These are phyloP conservation scores for Sporothrix brunneoviolacea DNA, from an alignment of 2,329 filamentous ascomycete species.

Conservation along the genomic window DNA sequence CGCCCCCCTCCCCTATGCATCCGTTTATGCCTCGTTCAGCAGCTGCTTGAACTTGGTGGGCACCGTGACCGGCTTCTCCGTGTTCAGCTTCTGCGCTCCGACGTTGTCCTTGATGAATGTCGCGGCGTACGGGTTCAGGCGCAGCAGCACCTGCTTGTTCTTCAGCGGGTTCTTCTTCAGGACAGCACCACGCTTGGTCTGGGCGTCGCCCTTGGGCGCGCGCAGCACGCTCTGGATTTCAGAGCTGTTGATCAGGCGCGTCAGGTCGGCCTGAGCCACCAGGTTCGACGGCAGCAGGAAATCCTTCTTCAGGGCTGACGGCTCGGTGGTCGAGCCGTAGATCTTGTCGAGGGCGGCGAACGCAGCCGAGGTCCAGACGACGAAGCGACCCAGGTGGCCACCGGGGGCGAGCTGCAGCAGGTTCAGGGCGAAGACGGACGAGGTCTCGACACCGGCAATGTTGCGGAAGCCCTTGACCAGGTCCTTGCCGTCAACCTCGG, in stretches of 20 bases:
- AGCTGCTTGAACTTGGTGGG: slow-evolving; percentile 23
- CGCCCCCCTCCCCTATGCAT: background rate
- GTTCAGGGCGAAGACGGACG: slow-evolving; percentile 88
- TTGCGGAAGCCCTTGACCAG: slow-evolving; percentile 95
- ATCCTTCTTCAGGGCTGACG: slow-evolving; percentile 95
- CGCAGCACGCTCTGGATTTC: slow-evolving; percentile 96
- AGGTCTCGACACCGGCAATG: slow-evolving; percentile 96
- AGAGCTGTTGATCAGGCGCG: slow-evolving; percentile 97
- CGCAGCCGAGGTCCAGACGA: slow-evolving; percentile 96
- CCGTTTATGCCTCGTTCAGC: slow-evolving; percentile 21
- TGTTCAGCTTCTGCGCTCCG: slow-evolving; percentile 54
- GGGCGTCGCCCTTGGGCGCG: slow-evolving; percentile 80
- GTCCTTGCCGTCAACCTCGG: slow-evolving; percentile 90
- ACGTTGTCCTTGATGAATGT: slow-evolving; percentile 83
- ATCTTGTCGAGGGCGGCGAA: slow-evolving; percentile 95
- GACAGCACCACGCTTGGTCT: slow-evolving; percentile 82
- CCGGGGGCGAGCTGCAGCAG: slow-evolving; percentile 98
- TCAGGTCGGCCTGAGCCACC: slow-evolving; percentile 89
- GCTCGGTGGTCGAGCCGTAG: slow-evolving; percentile 87
- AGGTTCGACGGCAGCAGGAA: slow-evolving; percentile 92
- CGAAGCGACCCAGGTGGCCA: slow-evolving; percentile 97
- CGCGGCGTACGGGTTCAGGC: slow-evolving; percentile 95
- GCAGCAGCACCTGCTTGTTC: slow-evolving; percentile 98
- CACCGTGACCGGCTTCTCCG: slow-evolving; percentile 21
- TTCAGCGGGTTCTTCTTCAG: slow-evolving; percentile 99